Conservation (phyloP, 2,329 filamentous ascomycete species). For the Penicillium sp. region DNA sequence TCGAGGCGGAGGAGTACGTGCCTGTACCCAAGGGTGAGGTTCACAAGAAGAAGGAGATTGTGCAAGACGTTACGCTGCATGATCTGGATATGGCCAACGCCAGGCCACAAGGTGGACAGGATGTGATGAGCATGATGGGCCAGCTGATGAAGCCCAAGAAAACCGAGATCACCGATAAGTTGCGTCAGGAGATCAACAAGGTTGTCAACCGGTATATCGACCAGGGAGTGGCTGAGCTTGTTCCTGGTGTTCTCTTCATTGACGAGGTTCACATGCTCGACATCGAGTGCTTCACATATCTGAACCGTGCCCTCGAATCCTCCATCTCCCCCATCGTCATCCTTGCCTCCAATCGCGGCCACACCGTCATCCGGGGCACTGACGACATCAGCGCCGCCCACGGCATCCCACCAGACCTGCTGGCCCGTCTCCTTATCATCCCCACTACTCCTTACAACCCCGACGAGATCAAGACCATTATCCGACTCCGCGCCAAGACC, state of each 20-base stretch:
- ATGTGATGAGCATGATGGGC: slow-evolving; percentile 99
- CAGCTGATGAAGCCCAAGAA: slow-evolving; percentile 99
- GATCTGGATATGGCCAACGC: slow-evolving; percentile 96
- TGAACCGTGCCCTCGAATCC: slow-evolving; percentile 96
- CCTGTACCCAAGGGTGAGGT: slow-evolving; percentile 98
- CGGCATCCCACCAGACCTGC: slow-evolving; percentile 89
- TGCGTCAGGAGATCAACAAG: slow-evolving; percentile 96
- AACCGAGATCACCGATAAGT: slow-evolving; percentile 98
- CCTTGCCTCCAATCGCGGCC: slow-evolving; percentile 92
- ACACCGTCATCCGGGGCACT: slow-evolving; percentile 87
- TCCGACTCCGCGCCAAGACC: slow-evolving; percentile 77
- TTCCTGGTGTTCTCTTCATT: slow-evolving; percentile 98
- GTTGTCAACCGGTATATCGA: slow-evolving; percentile 99
- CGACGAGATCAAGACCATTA: slow-evolving; percentile 89
- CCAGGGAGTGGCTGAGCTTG: slow-evolving; percentile 93
- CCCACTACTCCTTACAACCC: slow-evolving; percentile 86
- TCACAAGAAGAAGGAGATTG: slow-evolving; percentile 99
- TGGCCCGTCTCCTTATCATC: slow-evolving; percentile 91
- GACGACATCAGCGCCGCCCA: slow-evolving; percentile 78
- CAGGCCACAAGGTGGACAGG: slow-evolving; percentile 91
- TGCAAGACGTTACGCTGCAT: slow-evolving; percentile 96
- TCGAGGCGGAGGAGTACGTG: slow-evolving; percentile 98
- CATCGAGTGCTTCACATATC: slow-evolving; percentile 97
- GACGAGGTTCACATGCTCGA: slow-evolving; percentile 99
- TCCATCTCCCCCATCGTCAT: slow-evolving; percentile 95